Percentiles rank a stretch among this genome's conserved stretches.
Conservation (phyloP, 148 eudicot genomes). For the Rheum nobile region DNA sequence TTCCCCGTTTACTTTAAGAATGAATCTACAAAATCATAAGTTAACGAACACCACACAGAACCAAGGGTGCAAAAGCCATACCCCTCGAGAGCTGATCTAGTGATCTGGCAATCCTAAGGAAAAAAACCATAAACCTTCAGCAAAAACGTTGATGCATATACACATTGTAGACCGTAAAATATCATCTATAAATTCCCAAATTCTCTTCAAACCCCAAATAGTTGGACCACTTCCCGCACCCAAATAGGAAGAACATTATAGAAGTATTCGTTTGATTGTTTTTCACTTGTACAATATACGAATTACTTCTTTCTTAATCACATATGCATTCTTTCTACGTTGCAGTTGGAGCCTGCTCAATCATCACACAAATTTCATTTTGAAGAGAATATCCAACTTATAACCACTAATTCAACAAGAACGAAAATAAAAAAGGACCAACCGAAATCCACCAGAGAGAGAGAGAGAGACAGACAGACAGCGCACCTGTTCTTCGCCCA, state of each 20-base stretch:
- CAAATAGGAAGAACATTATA: neutral
- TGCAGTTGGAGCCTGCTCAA: neutral
- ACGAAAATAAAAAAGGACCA: too few species aligned
- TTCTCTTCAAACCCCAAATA: neutral
- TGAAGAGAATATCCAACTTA: neutral
- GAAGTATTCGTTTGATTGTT: neutral
- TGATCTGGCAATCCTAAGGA: neutral
- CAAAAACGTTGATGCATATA: neutral
- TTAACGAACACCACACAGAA: neutral
- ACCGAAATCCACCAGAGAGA: neutral
- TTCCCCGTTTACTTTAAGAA: neutral
- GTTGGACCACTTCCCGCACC: neutral
- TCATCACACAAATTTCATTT: neutral
- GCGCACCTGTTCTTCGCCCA: constrained; percentile 9
- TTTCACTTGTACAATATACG: neutral
- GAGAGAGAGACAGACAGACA: neutral
- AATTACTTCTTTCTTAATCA: neutral
- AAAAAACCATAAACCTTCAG: neutral
- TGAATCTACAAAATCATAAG: neutral
- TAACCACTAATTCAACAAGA: neutral
- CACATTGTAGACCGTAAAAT: neutral
- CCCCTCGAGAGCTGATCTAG: neutral
- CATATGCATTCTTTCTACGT: neutral
- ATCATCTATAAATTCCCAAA: neutral
- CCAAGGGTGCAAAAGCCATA: neutral